Base-by-base conservation (phyloP, 768 basidiomycete genomes). In the Lentinula boryana region DNA sequence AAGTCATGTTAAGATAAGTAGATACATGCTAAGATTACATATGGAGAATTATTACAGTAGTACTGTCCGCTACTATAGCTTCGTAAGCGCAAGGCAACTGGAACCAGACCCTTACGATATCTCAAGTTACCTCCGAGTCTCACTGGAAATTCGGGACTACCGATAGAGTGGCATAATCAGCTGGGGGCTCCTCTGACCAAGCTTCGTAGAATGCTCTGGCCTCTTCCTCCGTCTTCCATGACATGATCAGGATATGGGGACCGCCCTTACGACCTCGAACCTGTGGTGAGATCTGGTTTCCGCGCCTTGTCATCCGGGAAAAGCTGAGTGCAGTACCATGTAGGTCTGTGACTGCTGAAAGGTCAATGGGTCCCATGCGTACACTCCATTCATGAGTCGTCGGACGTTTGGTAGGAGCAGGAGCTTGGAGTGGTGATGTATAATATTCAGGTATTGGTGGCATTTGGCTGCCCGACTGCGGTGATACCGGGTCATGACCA, bases 151-250 rank as follows among this genome's bases (percentile, higher is more conserved):
- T 38, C 5, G 48, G 57, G 18, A 35, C 23, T 10, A 58, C 44
- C 9, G 57, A 58, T 13, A 58, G 32, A 21, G 44, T 58, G 15
- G 44, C 57, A 49, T 58, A 58, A 48, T 50, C 57, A 48, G 15
- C 18, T n/a, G 57, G 57, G n/a, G 57, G 57, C 2, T 33, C 46
- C 9, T 48, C 57, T 4, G 32, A 50, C 57, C 57, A 58, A 10
- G 44, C 57, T 21, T 58, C 44, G n/a, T 58, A 58, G 41, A 58
- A 58, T 15, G 57, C 57, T 23, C 44, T n/a, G 16, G 57, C 57
- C 31, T 58, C 57, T 23, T 32, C 48, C 46, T 58, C 44, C 10
- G 57, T 48, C 35, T 58, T 58, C 57, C 57, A 58, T 3, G 57
- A 58, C 44, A 58, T 46, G 43, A 58, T 32, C n/a, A 58, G 36